Evolutionary conservation across 192 early-diverging fungal genomes (phyloP).

Genomic region (Coemansia sp.): DNA sequence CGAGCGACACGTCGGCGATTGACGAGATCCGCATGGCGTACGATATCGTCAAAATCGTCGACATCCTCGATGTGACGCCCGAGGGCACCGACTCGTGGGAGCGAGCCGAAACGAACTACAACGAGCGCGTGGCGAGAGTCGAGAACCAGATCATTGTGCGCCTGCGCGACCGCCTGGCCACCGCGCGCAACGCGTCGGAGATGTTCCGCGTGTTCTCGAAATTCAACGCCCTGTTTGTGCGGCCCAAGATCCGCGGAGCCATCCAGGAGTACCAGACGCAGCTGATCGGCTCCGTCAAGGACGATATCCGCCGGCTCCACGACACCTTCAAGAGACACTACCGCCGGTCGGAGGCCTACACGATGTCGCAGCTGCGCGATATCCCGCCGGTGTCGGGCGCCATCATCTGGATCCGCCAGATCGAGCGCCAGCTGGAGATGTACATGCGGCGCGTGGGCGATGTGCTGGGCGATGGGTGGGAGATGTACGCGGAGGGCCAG

Average conservation of each 20-base stretch:
- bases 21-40: conserved; percentile 90
- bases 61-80: conserved; percentile 90
- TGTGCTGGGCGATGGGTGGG: conserved; percentile 97
- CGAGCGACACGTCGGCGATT: conserved; percentile 71
- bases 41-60: conserved; percentile 88
- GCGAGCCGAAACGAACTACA: conserved; percentile 85
- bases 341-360: conserved; percentile 80
- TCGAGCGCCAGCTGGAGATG: conserved; percentile 92
- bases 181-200: conserved; percentile 94
- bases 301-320: conserved; percentile 93
- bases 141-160: conserved; percentile 97
- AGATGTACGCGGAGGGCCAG: conserved; percentile 95
- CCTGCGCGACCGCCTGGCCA: conserved; percentile 90
- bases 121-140: conserved; percentile 90
- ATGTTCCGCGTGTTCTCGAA: conserved; percentile 99
- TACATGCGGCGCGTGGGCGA: conserved; percentile 98
- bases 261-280: conserved; percentile 99
- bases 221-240: conserved; percentile 99
- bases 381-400: conserved; percentile 88
- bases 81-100: conserved; percentile 96
- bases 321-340: conserved; percentile 95
- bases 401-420: conserved; percentile 96
- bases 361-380: conserved; percentile 92
- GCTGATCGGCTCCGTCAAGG: conserved; percentile 96
- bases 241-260: conserved; percentile 99